Percentiles rank a stretch among this genome's conserved stretches.
Evolutionary conservation across 148 eudicot genomes (phyloP).

Genomic region (Vaccinium vitisidaea): DNA sequence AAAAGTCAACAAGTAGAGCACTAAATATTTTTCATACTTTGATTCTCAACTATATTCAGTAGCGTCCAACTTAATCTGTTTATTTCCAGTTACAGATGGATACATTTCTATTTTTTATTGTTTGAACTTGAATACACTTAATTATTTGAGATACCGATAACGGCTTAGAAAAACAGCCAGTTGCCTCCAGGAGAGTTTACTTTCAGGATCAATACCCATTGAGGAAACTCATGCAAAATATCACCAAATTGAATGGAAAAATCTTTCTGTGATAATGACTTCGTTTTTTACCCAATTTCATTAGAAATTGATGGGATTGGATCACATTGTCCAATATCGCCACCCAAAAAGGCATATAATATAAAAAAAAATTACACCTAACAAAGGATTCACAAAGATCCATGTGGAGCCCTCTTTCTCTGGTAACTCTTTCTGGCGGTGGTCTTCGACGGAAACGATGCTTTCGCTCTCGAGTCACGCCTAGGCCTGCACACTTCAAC

Average conservation of each 20-base stretch:
- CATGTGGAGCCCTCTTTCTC: too few species aligned
- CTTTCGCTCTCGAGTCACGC: too few species aligned
- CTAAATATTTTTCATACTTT: neutral
- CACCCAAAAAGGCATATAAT: neutral
- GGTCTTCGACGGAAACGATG: too few species aligned
- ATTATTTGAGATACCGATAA: neutral
- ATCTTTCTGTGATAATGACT: neutral
- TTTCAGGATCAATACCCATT: neutral
- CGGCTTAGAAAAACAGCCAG: neutral
- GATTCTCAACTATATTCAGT: neutral
- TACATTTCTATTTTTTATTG: neutral
- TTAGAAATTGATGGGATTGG: neutral
- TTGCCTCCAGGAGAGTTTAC: neutral
- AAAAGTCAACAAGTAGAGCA: neutral
- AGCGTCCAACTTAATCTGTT: too few species aligned
- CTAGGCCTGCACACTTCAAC: too few species aligned
- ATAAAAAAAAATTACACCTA: neutral
- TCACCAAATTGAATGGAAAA: neutral
- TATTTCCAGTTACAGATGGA: too few species aligned
- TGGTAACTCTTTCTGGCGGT: too few species aligned
- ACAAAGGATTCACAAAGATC: neutral
- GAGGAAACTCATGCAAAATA: neutral
- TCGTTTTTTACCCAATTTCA: neutral
- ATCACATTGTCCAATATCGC: neutral
- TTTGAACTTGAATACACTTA: neutral